Percentiles rank a stretch among this genome's conserved stretches.
Conservation (phyloP, 805 yeast genomes). For the Peterozyma xylosa region DNA sequence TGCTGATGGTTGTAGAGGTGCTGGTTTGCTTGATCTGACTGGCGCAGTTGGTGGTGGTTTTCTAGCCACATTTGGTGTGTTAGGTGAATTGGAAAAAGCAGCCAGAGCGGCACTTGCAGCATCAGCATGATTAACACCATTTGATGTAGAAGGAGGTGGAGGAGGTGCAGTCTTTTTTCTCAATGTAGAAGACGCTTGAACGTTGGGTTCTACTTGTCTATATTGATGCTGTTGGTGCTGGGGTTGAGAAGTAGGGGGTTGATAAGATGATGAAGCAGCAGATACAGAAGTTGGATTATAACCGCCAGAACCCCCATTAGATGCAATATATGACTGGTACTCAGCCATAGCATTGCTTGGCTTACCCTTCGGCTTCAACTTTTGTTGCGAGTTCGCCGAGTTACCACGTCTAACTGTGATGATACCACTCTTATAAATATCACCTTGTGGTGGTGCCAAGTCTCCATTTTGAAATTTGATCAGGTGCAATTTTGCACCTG, state of each 20-base stretch:
- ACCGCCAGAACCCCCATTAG: neutral
- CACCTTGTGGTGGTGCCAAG: slow-evolving; percentile 60
- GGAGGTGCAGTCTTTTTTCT: slow-evolving; percentile 25
- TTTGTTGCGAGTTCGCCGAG: slow-evolving; percentile 65
- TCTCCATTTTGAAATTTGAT: slow-evolving; percentile 63
- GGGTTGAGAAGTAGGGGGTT: slow-evolving; percentile 12
- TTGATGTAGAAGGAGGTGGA: slow-evolving; percentile 20
- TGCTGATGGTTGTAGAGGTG: slow-evolving; percentile 10
- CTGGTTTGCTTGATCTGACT: slow-evolving; percentile 21
- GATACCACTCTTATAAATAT: slow-evolving; percentile 80
- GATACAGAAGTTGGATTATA: slow-evolving; percentile 6
- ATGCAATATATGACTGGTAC: slow-evolving; percentile 2
- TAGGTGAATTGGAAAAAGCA: slow-evolving; percentile 16
- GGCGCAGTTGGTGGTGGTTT: slow-evolving; percentile 3
- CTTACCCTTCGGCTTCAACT: slow-evolving; percentile 65
- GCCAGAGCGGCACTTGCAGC: slow-evolving; percentile 35
- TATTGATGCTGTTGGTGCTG: slow-evolving; percentile 12
- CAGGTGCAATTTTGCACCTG: slow-evolving; percentile 66
- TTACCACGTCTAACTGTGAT: slow-evolving; percentile 76
- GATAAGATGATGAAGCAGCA: slow-evolving; percentile 10
- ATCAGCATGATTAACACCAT: slow-evolving; percentile 13
- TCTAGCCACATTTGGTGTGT: neutral
- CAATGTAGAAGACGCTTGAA: slow-evolving; percentile 16
- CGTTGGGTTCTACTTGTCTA: slow-evolving; percentile 19
- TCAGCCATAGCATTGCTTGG: slow-evolving; percentile 4